Evolutionary conservation across 1,139 yeast genomes (phyloP).

Genomic region (Barnettozyma hawaiiensis): DNA sequence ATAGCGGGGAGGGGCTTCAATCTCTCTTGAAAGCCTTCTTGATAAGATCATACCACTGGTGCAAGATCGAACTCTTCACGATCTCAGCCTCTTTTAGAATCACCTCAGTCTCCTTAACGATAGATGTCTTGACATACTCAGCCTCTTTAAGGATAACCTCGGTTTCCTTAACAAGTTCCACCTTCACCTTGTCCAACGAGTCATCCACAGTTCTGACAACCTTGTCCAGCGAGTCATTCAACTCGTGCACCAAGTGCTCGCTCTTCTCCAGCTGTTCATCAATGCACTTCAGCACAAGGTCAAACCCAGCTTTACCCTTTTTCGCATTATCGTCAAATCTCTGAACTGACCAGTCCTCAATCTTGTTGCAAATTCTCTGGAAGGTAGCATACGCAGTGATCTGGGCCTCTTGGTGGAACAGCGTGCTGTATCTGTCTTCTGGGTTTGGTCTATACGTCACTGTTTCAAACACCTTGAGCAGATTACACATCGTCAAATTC

Average conservation of each 20-base stretch:
- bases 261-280: conserved; percentile 43
- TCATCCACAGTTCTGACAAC: conserved; percentile 29
- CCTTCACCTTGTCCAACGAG: conserved; percentile 23
- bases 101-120: conserved; percentile 22
- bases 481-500: conserved; percentile 75
- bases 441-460: conserved; percentile 73
- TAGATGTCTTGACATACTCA: conserved; percentile 25
- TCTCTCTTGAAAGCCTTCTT: conserved; percentile 29
- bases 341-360: conserved; percentile 90
- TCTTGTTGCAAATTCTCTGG: conserved; percentile 63
- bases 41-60: conserved; percentile 27
- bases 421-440: conserved; percentile 47
- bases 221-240: conserved; percentile 26
- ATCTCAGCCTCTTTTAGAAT: conserved; percentile 13
- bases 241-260: conserved; percentile 26
- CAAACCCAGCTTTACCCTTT: conserved; percentile 80
- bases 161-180: conserved; percentile 20
- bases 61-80: conserved; percentile 27
- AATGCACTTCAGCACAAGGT: conserved; percentile 58
- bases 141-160: conserved; percentile 12
- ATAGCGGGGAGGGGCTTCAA: too few species aligned
- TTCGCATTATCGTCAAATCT: conserved; percentile 84
- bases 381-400: conserved; percentile 80
- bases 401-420: conserved; percentile 77
- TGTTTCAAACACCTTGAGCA: conserved; percentile 78